Base-by-base conservation (phyloP, 192 early-diverging fungal species). In the Gonapodya prolifera region DNA sequence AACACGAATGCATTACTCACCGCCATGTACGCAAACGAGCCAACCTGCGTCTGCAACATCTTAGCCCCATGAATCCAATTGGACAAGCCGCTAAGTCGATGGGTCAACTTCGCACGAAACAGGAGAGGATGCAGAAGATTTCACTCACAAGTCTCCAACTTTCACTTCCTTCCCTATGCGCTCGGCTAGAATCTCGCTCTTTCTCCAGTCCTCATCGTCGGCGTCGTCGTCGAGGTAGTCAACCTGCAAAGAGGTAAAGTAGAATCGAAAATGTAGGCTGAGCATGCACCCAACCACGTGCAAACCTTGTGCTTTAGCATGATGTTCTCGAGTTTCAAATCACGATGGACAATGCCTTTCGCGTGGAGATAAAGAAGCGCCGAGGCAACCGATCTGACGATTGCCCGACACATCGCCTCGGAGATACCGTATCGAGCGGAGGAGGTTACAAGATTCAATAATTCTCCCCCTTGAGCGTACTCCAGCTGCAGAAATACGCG, bases 271-370 rank as follows among this genome's bases (percentile, higher is more conserved):
- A n/a, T n/a, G n/a, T n/a, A n/a, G n/a, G n/a, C n/a, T n/a, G n/a
- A n/a, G n/a, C n/a, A n/a, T n/a, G n/a, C n/a, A n/a, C n/a, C n/a
- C n/a, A n/a, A n/a, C n/a, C n/a, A n/a, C 23, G 45, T 8, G 45
- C 45, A 16, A 8, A 61, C 45, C 45, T 61, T 61, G 23, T 61
- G 45, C 45, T 61, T 61, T 16, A 61, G 45, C 45, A 61, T 8
- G 8, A 61, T 23, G 45, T 61, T 61, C 45, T 61, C 92, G 80
- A 98, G 86, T 82, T 97, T 99, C 75, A 99, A 85, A 81, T 99
- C 97, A 36, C 97, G 89, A 83, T 99, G 97, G 1, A 99, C 95
- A 83, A 98, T 96, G 82, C 93, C 88, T 74, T 93, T 91, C 76
- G 90, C 84, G 85, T 99, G 98, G 79, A 98, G 84, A 82, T 98